A percentile compares a stretch with the other conserved stretches of the same genome.
These are phyloP conservation scores for Pseudocercospora fijiensis DNA, from an alignment of 2,329 filamentous ascomycete species.

Conservation along the genomic window DNA sequence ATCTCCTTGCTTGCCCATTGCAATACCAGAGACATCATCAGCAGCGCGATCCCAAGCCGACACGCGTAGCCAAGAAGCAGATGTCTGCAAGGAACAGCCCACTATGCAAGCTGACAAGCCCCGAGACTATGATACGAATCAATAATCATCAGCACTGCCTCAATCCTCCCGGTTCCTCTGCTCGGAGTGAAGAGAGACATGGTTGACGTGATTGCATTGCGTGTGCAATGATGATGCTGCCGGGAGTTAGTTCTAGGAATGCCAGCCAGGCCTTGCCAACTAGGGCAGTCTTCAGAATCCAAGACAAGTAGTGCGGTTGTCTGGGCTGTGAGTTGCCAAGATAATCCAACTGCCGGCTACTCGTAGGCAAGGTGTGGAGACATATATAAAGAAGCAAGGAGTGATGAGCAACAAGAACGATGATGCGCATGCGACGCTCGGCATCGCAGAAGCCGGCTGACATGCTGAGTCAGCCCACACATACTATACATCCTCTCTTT, in stretches of 20 bases:
- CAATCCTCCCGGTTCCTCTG: background rate
- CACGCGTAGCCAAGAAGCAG: conserved; percentile 2
- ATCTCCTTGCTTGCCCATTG: conserved; percentile 1
- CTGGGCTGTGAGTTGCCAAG: background rate
- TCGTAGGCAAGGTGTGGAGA: too few species aligned
- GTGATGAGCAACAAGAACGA: too few species aligned
- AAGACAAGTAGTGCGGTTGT: background rate
- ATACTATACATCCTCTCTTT: too few species aligned
- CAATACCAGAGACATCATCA: background rate
- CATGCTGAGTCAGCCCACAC: too few species aligned
- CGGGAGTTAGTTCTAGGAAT: background rate
- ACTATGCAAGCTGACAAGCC: background rate
- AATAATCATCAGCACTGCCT: background rate
- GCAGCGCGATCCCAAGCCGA: background rate
- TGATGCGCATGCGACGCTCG: too few species aligned
- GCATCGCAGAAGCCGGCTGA: too few species aligned
- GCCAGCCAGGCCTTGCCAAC: background rate
- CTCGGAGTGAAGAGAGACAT: background rate
- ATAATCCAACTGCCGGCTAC: too few species aligned
- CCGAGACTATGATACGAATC: too few species aligned
- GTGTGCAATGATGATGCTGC: background rate
- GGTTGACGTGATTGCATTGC: background rate
- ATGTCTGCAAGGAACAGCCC: background rate
- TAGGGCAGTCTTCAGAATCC: background rate
- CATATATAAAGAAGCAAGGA: too few species aligned